A percentile compares a stretch with the other conserved stretches of the same genome.
These are phyloP conservation scores for Ascoidea rubescens DNA, from an alignment of 805 yeast species.

Conservation along the genomic window DNA sequence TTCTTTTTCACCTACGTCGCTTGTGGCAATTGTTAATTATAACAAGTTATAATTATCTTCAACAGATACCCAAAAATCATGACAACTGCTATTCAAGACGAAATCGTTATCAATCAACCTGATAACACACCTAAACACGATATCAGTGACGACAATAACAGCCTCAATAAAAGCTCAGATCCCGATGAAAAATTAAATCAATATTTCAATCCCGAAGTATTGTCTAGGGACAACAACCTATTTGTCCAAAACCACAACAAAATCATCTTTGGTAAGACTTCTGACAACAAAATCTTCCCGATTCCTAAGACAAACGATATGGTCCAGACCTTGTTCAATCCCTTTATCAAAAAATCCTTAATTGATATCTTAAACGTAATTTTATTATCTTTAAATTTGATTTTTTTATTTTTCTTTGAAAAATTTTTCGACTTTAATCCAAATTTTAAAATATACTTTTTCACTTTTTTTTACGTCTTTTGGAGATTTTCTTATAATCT, in stretches of 20 bases:
- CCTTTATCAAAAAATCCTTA: constrained; percentile 52
- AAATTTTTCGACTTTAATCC: constrained; percentile 11
- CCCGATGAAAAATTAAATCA: no score
- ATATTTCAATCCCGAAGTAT: not conserved
- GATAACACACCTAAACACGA: no score
- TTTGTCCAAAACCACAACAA: not conserved
- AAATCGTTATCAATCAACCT: no score
- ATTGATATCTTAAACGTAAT: constrained; percentile 48
- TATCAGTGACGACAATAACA: no score
- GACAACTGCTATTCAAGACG: no score
- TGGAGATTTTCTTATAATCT: constrained; percentile 69
- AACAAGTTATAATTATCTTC: no score
- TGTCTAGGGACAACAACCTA: not conserved
- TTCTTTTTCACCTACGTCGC: no score
- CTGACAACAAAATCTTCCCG: not conserved
- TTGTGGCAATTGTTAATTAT: no score
- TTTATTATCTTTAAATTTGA: constrained; percentile 23
- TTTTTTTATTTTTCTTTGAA: constrained; percentile 18
- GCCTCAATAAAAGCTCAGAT: no score
- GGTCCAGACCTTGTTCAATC: constrained; percentile 72
- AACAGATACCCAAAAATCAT: no score
- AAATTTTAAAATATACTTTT: constrained; percentile 27
- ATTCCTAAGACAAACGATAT: constrained; percentile 63
- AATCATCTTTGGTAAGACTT: not conserved
- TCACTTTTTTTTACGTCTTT: constrained; percentile 45